phyloP scores from a whole-genome alignment of 345 rosid genomes.

The Noccaea bulbosa region DNA sequence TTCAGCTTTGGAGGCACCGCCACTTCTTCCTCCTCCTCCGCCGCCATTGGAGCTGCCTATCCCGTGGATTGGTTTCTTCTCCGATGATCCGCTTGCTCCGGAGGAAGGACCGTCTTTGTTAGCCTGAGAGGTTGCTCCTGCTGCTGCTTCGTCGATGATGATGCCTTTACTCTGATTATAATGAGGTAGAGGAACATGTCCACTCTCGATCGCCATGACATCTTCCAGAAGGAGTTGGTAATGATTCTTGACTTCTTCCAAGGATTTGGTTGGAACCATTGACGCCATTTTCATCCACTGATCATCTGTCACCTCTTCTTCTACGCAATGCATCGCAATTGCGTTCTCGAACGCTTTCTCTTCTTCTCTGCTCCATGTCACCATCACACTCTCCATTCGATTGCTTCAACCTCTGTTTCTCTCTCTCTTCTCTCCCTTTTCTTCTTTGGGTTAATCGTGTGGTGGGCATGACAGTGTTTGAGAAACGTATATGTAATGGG shows the following conservation, averaged over 20 bases:
- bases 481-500: conserved; percentile 44
- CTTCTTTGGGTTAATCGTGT: conserved; percentile 44
- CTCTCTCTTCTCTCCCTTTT: conserved; percentile 11
- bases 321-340: conserved; percentile 69
- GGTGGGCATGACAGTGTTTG: conserved; percentile 41
- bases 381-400: conserved; percentile 55
- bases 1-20: conserved; percentile 62
- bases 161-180: conserved; percentile 48
- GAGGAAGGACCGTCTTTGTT: conserved; percentile 52
- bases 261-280: conserved; percentile 63
- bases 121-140: conserved; percentile 48
- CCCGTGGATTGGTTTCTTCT: conserved; percentile 48
- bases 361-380: conserved; percentile 79
- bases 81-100: conserved; percentile 36
- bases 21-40: conserved; percentile 44
- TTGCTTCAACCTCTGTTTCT: conserved; percentile 9
- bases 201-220: conserved; percentile 72
- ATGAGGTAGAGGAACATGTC: conserved; percentile 64
- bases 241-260: conserved; percentile 66
- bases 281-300: conserved; percentile 72
- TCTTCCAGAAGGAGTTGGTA: conserved; percentile 66
- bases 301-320: conserved; percentile 53
- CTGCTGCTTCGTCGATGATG: conserved; percentile 11
- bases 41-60: conserved; percentile 55
- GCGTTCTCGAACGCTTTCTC: conserved; percentile 81